A percentile compares a stretch with the other conserved stretches of the same genome.
Conservation (phyloP, 225 moss, liverwort and hornwort species). For the Physcomitrium patens region DNA sequence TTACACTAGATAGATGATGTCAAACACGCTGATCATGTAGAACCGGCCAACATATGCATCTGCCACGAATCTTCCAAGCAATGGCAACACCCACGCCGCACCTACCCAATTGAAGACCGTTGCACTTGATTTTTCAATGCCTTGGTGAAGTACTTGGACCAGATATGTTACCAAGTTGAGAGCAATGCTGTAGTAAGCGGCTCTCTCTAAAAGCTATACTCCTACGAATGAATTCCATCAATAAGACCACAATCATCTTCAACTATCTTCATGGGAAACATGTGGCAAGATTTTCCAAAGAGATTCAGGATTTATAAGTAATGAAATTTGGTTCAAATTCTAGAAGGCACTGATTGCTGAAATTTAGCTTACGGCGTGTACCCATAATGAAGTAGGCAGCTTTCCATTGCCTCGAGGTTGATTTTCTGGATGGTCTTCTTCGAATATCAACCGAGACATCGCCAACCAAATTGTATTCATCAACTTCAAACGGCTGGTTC, state of each 20-base stretch:
- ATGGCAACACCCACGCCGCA: constrained; percentile 40
- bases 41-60: constrained; percentile 45
- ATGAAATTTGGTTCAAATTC: not conserved
- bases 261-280: not conserved
- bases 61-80: constrained; percentile 42
- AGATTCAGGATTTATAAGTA: too few species aligned
- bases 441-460: constrained; percentile 41
- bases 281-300: too few species aligned
- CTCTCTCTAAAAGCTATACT: constrained; percentile 40
- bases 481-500: not conserved
- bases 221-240: constrained; percentile 16
- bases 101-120: constrained; percentile 47
- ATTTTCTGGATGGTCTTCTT: constrained; percentile 24
- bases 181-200: constrained; percentile 39
- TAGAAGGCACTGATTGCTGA: not conserved
- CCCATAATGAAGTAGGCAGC: constrained; percentile 48
- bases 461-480: constrained; percentile 20
- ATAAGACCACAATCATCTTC: not conserved
- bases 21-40: constrained; percentile 32
- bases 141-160: constrained; percentile 43
- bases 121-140: constrained; percentile 36
- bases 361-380: constrained; percentile 7
- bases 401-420: constrained; percentile 38
- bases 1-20: constrained; percentile 38
- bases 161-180: constrained; percentile 47